Evolutionary conservation across 2,329 filamentous ascomycete genomes (phyloP).

Genomic region (Trichoderma sp.): DNA sequence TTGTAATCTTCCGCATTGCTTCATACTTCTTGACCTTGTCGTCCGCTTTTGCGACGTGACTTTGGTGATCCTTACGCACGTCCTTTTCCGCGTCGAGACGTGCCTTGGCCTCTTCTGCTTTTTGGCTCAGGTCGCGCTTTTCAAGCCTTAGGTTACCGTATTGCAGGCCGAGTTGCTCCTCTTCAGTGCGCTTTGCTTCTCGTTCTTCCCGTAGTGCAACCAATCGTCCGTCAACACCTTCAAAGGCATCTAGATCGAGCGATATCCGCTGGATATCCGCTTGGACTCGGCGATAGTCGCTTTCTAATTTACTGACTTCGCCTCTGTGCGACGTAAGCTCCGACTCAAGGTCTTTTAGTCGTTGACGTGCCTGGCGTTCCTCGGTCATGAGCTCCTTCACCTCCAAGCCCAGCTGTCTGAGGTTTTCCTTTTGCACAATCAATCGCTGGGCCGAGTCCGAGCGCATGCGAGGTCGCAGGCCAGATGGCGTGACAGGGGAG

Average conservation of each 20-base stretch:
- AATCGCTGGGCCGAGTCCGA: constrained; percentile 74
- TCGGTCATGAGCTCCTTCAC: constrained; percentile 56
- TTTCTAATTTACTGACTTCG: constrained; percentile 49
- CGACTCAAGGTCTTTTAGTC: constrained; percentile 53
- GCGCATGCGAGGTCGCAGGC: constrained; percentile 71
- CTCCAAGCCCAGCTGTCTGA: constrained; percentile 60
- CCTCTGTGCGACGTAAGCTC: constrained; percentile 50
- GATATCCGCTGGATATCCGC: constrained; percentile 56
- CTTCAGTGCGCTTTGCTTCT: constrained; percentile 54
- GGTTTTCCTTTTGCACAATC: constrained; percentile 51
- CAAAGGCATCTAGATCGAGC: constrained; percentile 66
- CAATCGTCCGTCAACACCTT: constrained; percentile 70
- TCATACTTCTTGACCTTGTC: constrained; percentile 55
- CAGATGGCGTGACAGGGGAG: constrained; percentile 52
- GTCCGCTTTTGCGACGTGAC: constrained; percentile 59
- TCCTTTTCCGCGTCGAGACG: constrained; percentile 40
- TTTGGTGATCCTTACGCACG: constrained; percentile 48
- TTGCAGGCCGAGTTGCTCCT: constrained; percentile 56
- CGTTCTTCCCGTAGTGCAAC: constrained; percentile 63
- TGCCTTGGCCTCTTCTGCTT: constrained; percentile 47
- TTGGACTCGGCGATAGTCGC: constrained; percentile 62
- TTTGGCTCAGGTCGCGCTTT: constrained; percentile 53
- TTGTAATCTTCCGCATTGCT: constrained; percentile 54
- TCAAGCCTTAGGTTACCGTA: constrained; percentile 57
- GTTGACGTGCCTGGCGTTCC: constrained; percentile 52